Conservation (phyloP, 331 rosid genomes). For the Prunus yedoensis region DNA sequence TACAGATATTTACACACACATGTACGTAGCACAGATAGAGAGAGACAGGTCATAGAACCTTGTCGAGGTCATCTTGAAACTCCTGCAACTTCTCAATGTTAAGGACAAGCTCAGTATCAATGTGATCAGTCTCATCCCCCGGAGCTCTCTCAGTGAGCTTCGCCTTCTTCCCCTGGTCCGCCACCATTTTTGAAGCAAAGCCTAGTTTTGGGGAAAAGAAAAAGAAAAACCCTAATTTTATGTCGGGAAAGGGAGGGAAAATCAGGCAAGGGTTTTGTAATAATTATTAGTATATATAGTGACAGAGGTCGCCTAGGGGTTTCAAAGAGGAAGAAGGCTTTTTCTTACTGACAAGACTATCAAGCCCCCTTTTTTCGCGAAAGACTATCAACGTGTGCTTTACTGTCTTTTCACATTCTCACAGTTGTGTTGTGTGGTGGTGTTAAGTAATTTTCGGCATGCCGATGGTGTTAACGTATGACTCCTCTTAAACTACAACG, state of each 20-base stretch:
- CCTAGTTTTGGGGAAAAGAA: neutral
- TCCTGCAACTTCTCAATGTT: conserved; percentile 67
- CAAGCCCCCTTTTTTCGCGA: too few relatives aligned
- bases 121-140: conserved; percentile 44
- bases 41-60: conserved; percentile 36
- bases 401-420: neutral
- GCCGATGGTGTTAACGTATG: too few relatives aligned
- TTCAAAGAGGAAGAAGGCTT: neutral
- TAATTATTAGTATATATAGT: neutral
- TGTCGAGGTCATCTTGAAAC: conserved; percentile 67
- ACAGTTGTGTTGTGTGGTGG: neutral
- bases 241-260: neutral
- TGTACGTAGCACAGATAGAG: conserved; percentile 3
- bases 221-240: conserved; percentile 16
- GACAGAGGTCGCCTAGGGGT: neutral
- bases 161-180: conserved; percentile 52
- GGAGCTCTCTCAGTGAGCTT: conserved; percentile 34
- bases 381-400: neutral
- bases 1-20: conserved; percentile 3
- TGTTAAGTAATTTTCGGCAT: too few relatives aligned
- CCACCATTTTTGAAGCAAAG: conserved; percentile 37
- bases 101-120: conserved; percentile 45
- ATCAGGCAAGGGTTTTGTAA: neutral
- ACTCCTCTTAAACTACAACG: too few relatives aligned
- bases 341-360: neutral